Conservation (phyloP, 345 rosid species). For the Acer campestre region DNA sequence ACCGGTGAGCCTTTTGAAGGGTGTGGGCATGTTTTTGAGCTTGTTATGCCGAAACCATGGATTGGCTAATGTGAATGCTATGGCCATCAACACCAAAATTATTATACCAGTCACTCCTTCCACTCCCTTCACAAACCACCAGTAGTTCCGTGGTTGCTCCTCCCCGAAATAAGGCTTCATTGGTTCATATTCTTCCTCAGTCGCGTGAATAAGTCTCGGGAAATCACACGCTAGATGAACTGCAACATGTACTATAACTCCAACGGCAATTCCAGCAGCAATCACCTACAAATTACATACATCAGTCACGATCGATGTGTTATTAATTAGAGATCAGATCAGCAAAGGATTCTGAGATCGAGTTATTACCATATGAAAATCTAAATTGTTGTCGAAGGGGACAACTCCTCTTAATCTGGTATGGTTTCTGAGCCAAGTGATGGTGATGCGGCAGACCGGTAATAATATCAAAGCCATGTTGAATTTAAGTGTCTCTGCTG, state of each 20-base stretch:
- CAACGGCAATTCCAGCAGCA: slow-evolving; percentile 62
- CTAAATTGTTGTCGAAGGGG: slow-evolving; percentile 84
- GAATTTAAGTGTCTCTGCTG: slow-evolving; percentile 83
- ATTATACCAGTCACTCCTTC: slow-evolving; percentile 78
- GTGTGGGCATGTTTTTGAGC: slow-evolving; percentile 61
- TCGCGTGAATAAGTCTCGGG: slow-evolving; percentile 61
- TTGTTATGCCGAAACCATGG: slow-evolving; percentile 86
- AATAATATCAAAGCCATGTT: slow-evolving; percentile 85
- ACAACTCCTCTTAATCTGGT: slow-evolving; percentile 66
- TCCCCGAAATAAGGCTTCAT: slow-evolving; percentile 64
- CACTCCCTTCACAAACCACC: slow-evolving; percentile 79
- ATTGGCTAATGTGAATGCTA: slow-evolving; percentile 80
- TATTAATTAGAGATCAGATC: no score
- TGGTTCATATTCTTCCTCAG: slow-evolving; percentile 59
- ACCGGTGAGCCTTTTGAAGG: slow-evolving; percentile 73
- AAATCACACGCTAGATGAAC: slow-evolving; percentile 82
- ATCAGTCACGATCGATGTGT: not conserved
- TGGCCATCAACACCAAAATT: slow-evolving; percentile 78
- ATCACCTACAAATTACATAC: slow-evolving; percentile 36
- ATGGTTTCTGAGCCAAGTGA: slow-evolving; percentile 89
- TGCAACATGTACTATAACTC: slow-evolving; percentile 64
- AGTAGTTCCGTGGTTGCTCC: slow-evolving; percentile 55
- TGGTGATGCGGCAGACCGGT: slow-evolving; percentile 84
- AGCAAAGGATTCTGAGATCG: no score
- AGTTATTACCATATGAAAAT: slow-evolving; percentile 66